phyloP scores from a whole-genome alignment of 2,329 filamentous ascomycete species.

The Arthrobotrys musiformis region DNA sequence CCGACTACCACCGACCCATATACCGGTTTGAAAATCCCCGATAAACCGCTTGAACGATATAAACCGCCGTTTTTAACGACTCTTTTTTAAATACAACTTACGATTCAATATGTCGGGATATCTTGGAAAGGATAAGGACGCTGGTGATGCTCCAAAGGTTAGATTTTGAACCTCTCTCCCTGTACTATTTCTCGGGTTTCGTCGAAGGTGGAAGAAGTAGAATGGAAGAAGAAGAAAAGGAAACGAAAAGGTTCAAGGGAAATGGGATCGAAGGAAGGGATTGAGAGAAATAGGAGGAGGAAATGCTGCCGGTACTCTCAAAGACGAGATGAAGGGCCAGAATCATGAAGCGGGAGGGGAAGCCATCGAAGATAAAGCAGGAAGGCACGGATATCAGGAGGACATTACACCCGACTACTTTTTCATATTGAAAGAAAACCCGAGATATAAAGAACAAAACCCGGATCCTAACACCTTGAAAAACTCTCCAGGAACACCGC shows the following conservation, averaged over 20 bases:
- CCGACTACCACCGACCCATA: neutral
- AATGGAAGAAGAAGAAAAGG: neutral
- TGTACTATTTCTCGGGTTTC: neutral
- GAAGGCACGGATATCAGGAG: neutral
- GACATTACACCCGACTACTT: too few relatives aligned
- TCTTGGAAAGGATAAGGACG: conserved; percentile 49
- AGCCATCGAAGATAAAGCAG: neutral
- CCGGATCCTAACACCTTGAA: neutral
- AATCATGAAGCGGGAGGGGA: neutral
- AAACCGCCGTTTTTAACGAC: neutral
- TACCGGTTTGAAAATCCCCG: neutral
- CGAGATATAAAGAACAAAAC: neutral
- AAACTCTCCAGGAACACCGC: conserved; percentile 72
- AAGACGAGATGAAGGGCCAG: neutral
- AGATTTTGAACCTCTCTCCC: conserved; percentile 20
- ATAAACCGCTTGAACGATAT: neutral
- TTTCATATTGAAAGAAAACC: too few relatives aligned
- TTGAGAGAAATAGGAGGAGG: neutral
- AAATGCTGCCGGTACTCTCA: neutral
- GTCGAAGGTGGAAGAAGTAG: neutral
- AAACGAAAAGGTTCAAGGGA: neutral
- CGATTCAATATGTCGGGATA: conserved; percentile 50
- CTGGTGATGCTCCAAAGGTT: conserved; percentile 53
- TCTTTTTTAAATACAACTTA: neutral
- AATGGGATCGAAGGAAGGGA: neutral